phyloP scores from a whole-genome alignment of 2,329 filamentous ascomycete species.

The Aspergillus pseudoterreus region DNA sequence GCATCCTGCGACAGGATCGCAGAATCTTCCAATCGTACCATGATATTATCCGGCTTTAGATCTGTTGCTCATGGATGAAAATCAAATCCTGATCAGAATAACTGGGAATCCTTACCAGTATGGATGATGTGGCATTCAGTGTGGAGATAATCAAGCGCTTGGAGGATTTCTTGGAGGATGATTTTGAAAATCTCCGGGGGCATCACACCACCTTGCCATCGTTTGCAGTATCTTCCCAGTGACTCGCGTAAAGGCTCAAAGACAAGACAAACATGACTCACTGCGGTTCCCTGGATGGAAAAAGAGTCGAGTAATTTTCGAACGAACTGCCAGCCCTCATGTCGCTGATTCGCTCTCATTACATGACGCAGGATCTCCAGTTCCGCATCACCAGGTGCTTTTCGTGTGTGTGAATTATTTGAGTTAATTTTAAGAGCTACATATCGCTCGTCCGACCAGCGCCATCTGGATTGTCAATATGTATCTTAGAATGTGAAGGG shows the following conservation, averaged over 20 bases:
- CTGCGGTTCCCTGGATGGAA: slow-evolving; percentile 7
- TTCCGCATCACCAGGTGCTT: neutral
- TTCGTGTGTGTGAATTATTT: neutral
- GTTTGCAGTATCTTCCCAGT: slow-evolving; percentile 22
- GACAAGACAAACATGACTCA: slow-evolving; percentile 16
- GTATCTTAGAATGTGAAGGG: neutral
- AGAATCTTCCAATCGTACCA: slow-evolving; percentile 29
- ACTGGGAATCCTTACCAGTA: slow-evolving; percentile 29
- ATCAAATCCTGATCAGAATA: neutral
- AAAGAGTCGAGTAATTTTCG: slow-evolving; percentile 32
- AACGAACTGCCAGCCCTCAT: slow-evolving; percentile 29
- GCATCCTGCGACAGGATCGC: slow-evolving; percentile 21
- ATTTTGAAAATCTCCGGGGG: slow-evolving; percentile 29
- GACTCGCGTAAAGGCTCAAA: slow-evolving; percentile 34
- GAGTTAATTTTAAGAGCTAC: neutral
- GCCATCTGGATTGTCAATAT: neutral
- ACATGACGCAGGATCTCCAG: slow-evolving; percentile 15
- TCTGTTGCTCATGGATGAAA: slow-evolving; percentile 19
- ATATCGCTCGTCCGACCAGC: neutral
- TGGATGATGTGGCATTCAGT: slow-evolving; percentile 41
- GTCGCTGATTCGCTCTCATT: slow-evolving; percentile 21
- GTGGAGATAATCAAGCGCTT: slow-evolving; percentile 43
- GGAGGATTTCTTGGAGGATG: slow-evolving; percentile 34
- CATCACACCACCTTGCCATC: slow-evolving; percentile 23
- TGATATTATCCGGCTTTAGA: slow-evolving; percentile 43